Evolutionary conservation across 768 basidiomycete genomes (phyloP).

Genomic region (Serendipita sp.): DNA sequence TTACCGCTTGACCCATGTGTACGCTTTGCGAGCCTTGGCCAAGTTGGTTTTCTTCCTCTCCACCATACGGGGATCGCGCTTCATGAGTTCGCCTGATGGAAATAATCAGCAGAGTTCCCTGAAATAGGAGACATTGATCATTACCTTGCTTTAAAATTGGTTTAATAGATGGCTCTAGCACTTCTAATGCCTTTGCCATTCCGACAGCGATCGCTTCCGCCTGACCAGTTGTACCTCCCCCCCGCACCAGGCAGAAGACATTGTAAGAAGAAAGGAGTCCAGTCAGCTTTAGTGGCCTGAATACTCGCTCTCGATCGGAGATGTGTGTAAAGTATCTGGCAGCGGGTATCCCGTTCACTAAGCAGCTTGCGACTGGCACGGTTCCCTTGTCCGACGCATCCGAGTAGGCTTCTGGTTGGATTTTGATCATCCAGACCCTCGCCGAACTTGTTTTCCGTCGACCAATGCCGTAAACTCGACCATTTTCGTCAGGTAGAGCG

Average conservation of each 20-base stretch:
- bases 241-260: constrained; percentile 44
- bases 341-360: constrained; percentile 75
- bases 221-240: constrained; percentile 85
- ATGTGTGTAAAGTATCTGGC: constrained; percentile 60
- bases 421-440: constrained; percentile 83
- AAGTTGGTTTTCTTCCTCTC: constrained; percentile 94
- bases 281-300: constrained; percentile 71
- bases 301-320: constrained; percentile 62
- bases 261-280: constrained; percentile 77
- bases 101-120: neutral
- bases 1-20: constrained; percentile 93
- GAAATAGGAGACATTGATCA: constrained; percentile 14
- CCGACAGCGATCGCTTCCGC: constrained; percentile 74
- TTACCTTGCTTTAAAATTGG: constrained; percentile 56
- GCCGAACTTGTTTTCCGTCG: constrained; percentile 81
- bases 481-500: constrained; percentile 49
- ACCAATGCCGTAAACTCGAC: constrained; percentile 76
- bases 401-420: constrained; percentile 16
- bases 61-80: constrained; percentile 92
- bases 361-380: constrained; percentile 39
- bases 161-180: constrained; percentile 51
- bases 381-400: neutral
- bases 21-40: constrained; percentile 85
- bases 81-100: constrained; percentile 56
- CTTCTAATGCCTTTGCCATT: constrained; percentile 56